Evolutionary conservation across 2,329 filamentous ascomycete genomes (phyloP).

Genomic region (Calonectria ilicicola): DNA sequence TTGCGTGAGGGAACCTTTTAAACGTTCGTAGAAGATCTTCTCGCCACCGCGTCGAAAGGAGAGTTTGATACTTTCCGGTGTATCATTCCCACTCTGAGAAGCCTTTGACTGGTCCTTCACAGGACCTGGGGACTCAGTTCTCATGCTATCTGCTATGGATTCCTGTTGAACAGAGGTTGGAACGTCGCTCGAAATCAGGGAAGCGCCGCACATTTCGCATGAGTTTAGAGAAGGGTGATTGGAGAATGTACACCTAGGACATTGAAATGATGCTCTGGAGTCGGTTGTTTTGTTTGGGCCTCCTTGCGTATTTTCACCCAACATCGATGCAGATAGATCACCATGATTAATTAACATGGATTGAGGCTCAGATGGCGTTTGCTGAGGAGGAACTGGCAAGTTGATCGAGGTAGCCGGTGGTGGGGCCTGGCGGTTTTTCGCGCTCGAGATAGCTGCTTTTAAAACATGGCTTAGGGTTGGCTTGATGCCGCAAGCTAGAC

Average conservation of each 20-base stretch:
- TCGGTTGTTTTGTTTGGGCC: slow-evolving; percentile 19
- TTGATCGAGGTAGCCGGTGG: slow-evolving; percentile 23
- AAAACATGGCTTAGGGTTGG: slow-evolving; percentile 84
- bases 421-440: slow-evolving; percentile 63
- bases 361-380: slow-evolving; percentile 30
- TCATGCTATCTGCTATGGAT: slow-evolving; percentile 51
- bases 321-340: slow-evolving; percentile 4
- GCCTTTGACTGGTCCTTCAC: slow-evolving; percentile 58
- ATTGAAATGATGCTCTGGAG: slow-evolving; percentile 65
- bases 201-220: slow-evolving; percentile 92
- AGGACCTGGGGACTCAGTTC: slow-evolving; percentile 84
- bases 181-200: slow-evolving; percentile 70
- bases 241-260: slow-evolving; percentile 91
- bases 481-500: slow-evolving; percentile 93
- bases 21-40: slow-evolving; percentile 87
- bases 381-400: slow-evolving; percentile 47
- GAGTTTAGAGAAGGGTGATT: slow-evolving; percentile 89
- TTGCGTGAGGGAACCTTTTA: slow-evolving; percentile 90
- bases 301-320: neutral
- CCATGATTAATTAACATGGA: slow-evolving; percentile 23
- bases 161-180: slow-evolving; percentile 48
- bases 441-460: slow-evolving; percentile 86
- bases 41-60: slow-evolving; percentile 93
- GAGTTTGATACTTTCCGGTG: slow-evolving; percentile 83
- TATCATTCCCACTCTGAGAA: slow-evolving; percentile 60